Conservation (phyloP, 2,329 filamentous ascomycete species). For the Microdochium nivale region DNA sequence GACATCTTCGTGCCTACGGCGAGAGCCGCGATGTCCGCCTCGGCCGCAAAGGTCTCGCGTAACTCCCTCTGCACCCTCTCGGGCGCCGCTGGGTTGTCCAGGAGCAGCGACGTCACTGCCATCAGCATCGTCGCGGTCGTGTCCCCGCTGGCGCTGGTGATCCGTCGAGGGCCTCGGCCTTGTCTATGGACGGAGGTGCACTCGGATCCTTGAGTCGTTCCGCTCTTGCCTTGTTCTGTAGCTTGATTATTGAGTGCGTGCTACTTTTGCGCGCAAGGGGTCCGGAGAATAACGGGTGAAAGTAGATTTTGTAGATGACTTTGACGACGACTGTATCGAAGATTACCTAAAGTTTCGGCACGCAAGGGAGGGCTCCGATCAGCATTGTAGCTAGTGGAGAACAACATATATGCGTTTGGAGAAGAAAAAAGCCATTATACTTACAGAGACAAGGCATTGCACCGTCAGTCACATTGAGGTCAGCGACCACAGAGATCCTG, state of each 20-base stretch:
- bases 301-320: conserved; percentile 3
- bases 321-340: neutral
- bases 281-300: conserved; percentile 3
- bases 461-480: too few relatives aligned
- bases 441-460: too few relatives aligned
- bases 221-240: conserved; percentile 2
- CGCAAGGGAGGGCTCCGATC: neutral
- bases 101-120: conserved; percentile 25
- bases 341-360: neutral
- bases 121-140: conserved; percentile 35
- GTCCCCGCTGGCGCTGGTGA: conserved; percentile 36
- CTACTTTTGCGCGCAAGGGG: conserved; percentile 1
- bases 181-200: neutral
- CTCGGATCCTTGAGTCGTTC: neutral
- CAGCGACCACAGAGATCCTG: too few relatives aligned
- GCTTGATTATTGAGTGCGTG: conserved; percentile 3
- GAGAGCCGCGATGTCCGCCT: conserved; percentile 22
- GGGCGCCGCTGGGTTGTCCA: conserved; percentile 24
- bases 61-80: conserved; percentile 30
- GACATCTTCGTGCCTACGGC: conserved; percentile 14
- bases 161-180: conserved; percentile 1
- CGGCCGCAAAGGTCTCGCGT: conserved; percentile 25
- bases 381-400: too few relatives aligned
- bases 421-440: neutral
- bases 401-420: neutral